Base-by-base conservation (phyloP, 345 rosid species). In the Euclidium syriacum region DNA sequence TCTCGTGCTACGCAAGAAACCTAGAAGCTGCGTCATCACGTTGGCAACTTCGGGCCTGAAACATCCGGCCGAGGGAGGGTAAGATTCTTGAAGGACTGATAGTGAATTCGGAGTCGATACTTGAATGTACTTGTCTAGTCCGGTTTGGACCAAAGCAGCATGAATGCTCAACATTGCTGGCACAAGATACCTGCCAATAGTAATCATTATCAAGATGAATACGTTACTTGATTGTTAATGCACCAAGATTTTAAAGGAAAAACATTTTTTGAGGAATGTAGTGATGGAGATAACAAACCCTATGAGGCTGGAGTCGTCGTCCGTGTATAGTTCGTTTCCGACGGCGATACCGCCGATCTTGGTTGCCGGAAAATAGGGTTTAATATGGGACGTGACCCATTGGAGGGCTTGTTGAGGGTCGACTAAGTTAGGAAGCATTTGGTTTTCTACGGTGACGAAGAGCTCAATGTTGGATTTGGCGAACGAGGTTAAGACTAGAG, bases 11-110 rank as follows among this genome's bases (percentile, higher is more conserved):
- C 78, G 73, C 67, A 90, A 56, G 66, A 94, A 90, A 35, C 61
- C 75, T 43, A 94, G 64, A 16, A 73, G 74, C n/a, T 87, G 91
- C 3, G 75, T 69, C 89, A 90, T 86, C 17, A 80, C 78, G 10
- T 41, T 70, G 0, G 77, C 52, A 1, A 84, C 77, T 62, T 87
- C 83, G 3, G 57, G 24, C 64, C 84, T 83, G 81, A 94, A 94
- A 64, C 64, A 72, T 2, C 95, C 99, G 0, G 97, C 87, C 0
- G 99, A 94, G 11, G 99, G 96, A 10, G 99, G 99, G 71, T 70
- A 94, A 0, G 99, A 94, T 64, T 83, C 77, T 10, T 64, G 74
- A 6, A 94, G 85, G 35, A 90, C 83, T 0, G 96, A 85, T 29
- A 90, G 52, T 1, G 99, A 94, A 56, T 58, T 80, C 0, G 99